A percentile compares a stretch with the other conserved stretches of the same genome.
Conservation (phyloP, 176 grass and related monocot species). For the Raddia distichophylla region DNA sequence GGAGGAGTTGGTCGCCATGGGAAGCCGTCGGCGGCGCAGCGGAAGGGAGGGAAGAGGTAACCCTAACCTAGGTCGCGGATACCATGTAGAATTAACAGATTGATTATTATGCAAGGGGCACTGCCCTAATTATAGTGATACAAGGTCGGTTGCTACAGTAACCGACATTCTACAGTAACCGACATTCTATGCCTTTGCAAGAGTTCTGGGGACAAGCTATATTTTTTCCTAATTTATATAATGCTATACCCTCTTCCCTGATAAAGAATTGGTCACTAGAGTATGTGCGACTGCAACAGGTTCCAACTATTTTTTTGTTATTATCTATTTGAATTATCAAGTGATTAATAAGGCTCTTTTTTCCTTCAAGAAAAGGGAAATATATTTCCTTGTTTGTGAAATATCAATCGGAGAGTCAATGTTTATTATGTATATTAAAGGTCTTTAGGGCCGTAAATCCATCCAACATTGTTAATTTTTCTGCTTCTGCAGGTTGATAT, state of each 20-base stretch:
- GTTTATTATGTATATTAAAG: conserved; percentile 13
- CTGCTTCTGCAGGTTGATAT: conserved; percentile 78
- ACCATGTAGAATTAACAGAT: no score
- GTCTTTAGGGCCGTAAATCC: not conserved
- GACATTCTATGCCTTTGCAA: no score
- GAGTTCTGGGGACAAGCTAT: no score
- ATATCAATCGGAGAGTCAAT: not conserved
- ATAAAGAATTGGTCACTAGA: not conserved
- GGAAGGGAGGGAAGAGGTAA: no score
- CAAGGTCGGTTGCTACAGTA: no score
- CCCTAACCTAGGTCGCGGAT: no score
- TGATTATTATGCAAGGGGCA: no score
- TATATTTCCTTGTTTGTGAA: not conserved
- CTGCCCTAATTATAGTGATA: no score
- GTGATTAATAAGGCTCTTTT: not conserved
- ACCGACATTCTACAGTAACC: no score
- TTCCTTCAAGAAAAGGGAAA: not conserved
- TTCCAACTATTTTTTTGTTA: not conserved
- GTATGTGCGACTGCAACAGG: no score
- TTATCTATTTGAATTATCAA: not conserved
- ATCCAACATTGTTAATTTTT: conserved; percentile 20
- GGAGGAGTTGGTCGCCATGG: no score
- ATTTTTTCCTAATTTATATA: not conserved
- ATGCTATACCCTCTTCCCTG: not conserved
- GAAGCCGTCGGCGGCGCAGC: no score